Base-by-base conservation (phyloP, 345 rosid genomes). In the Psidium friedrichsthalianum region DNA sequence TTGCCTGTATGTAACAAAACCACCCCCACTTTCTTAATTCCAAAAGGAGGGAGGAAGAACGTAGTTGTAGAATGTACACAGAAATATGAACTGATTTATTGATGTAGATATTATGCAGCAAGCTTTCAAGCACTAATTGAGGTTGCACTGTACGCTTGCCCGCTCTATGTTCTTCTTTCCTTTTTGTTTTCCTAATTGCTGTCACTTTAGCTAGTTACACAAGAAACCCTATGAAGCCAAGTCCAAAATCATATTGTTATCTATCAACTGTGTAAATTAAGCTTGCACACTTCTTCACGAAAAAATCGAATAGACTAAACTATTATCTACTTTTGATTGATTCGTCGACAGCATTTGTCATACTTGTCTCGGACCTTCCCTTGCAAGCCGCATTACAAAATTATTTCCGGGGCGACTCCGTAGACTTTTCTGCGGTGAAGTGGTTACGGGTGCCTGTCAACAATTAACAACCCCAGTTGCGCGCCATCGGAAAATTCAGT, bases 201-300 rank as follows among this genome's bases (percentile, higher is more conserved):
- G 56, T 76, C 44, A 83, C 49, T 53, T 55, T 56, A 52, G 49
- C 58, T 8, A 40, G 53, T 82, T 78, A 54, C 82, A 76, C 53
- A 87, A 82, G 58, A 84, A 42, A 87, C 54, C 51, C 10, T 18
- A 36, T 40, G 56, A 49, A 5, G 42, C 51, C 29, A 18, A 85
- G 85, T 82, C 87, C 86, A 81, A 89, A 89, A 83, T 83, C 88
- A 88, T 87, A 52, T 90, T 91, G 92, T 89, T 90, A 88, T 87
- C 82, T 32, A 82, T 9, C 21, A 61, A 82, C 86, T 64, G 13
- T 6, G 76, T 87, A 64, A 87, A 87, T 6, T 86, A 91, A 58
- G 85, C 21, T 84, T 52, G 10, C 87, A 87, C 85, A 88, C 32
- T 82, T 27, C 6, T 84, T 85, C 84, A 56, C 21, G 49, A 55